Base-by-base conservation (phyloP, 331 rosid genomes). In the Rosa hybrid region DNA sequence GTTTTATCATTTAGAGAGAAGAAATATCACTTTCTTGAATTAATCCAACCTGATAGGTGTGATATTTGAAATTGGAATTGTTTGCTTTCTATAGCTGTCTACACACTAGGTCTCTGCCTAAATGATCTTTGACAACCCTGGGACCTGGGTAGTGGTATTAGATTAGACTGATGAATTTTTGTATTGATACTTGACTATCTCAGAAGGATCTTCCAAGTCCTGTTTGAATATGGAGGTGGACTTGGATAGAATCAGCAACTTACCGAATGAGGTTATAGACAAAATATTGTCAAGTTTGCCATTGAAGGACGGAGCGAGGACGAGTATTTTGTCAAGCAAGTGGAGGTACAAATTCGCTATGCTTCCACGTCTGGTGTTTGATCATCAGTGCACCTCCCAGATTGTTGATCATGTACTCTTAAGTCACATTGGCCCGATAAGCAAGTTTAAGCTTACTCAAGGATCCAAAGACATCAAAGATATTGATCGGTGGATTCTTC, bases 331-430 rank as follows among this genome's bases (percentile, higher is more conserved):
- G 51, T 86, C 90, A 10, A 86, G 88, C 59, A 84, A 78, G 74
- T 90, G 94, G 94, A 90, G 90, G 81, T 86, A 82, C 80, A 87
- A 74, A 82, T 90, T 90, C 89, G 84, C 89, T 5, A 81, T 77
- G 1, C 65, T 84, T n/a, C 88, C 91, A 7, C 67, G 65, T 82
- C 85, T 87, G 42, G 88, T 82, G 85, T 90, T 90, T 18, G 87
- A 82, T 71, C 63, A 45, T n/a, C 2, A 9, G 34, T 23, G 14
- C 5, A 8, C 8, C 7, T 6, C 12, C 63, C 1, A 7, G 4
- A 75, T 80, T 62, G 70, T 92, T 72, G 97, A 92, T 85, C 90
- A 82, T 48, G 86, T 92, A 12, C 90, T 92, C 70, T 84, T 87
- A 75, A 90, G 83, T 71, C 94, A 90, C 80, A 41, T 84, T 64